Percentiles rank a stretch among this genome's conserved stretches.
Evolutionary conservation across 805 yeast genomes (phyloP).

Genomic region (Scheffersomyces spartinae): DNA sequence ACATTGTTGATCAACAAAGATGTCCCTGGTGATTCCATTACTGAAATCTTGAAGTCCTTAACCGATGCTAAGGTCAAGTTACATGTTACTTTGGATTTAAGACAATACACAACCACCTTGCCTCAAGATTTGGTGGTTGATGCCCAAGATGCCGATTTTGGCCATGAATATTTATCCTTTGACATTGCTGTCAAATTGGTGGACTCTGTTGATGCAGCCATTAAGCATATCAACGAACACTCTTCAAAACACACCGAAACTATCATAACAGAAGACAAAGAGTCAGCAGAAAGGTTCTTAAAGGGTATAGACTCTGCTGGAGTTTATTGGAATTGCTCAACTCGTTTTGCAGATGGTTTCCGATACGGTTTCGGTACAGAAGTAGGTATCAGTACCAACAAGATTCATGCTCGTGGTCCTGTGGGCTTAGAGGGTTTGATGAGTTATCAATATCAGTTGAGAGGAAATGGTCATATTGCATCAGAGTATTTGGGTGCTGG

Average conservation of each 20-base stretch:
- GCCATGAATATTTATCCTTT: conserved; percentile 71
- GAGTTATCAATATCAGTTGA: conserved; percentile 85
- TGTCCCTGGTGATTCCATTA: conserved; percentile 15
- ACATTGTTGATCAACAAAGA: conserved; percentile 56
- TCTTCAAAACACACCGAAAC: conserved; percentile 96
- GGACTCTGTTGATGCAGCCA: conserved; percentile 55
- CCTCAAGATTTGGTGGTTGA: conserved; percentile 23
- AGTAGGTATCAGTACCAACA: conserved; percentile 94
- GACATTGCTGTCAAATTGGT: conserved; percentile 70
- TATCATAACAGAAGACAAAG: conserved; percentile 68
- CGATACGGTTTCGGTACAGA: conserved; percentile 98
- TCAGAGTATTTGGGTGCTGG: conserved; percentile 92
- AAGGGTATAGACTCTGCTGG: conserved; percentile 90
- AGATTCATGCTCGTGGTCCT: conserved; percentile 97
- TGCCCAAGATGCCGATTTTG: conserved; percentile 60
- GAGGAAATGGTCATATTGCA: conserved; percentile 89
- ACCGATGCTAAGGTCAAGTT: conserved; percentile 58
- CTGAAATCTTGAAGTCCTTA: conserved; percentile 28
- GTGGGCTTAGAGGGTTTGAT: conserved; percentile 96
- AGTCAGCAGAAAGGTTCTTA: conserved; percentile 63
- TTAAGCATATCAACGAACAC: conserved; percentile 74
- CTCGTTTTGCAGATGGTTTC: conserved; percentile 97
- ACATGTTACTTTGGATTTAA: conserved; percentile 52
- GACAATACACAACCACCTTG: conserved; percentile 11
- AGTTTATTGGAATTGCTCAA: conserved; percentile 95